Evolutionary conservation across 1,139 yeast genomes (phyloP).

Genomic region (Suhomyces chickasaworum): DNA sequence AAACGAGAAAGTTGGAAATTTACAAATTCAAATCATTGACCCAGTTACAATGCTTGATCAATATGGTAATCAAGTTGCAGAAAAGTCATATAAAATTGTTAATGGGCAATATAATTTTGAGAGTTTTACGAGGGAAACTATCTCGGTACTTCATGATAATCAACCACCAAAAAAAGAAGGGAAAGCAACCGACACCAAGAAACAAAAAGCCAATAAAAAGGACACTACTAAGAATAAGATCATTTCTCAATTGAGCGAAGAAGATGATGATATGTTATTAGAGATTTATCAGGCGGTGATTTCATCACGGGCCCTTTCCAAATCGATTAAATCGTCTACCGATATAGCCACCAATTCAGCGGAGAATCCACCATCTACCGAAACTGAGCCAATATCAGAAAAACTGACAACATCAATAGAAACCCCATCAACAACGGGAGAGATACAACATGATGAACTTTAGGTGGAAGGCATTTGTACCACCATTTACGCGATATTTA

Average conservation of each 20-base stretch:
- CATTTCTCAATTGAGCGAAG: slow-evolving; percentile 1
- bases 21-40: slow-evolving; percentile 33
- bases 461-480: background rate
- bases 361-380: background rate
- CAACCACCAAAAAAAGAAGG: background rate
- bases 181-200: background rate
- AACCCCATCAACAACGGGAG: background rate
- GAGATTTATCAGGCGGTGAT: slow-evolving; percentile 4
- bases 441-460: background rate
- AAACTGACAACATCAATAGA: background rate
- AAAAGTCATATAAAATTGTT: slow-evolving; percentile 25
- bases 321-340: background rate
- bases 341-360: background rate
- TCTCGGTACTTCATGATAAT: background rate
- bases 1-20: slow-evolving; percentile 16
- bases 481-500: slow-evolving; percentile 1
- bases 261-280: slow-evolving; percentile 4
- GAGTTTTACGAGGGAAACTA: slow-evolving; percentile 16
- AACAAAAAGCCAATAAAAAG: background rate
- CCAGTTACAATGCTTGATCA: slow-evolving; percentile 36
- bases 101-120: slow-evolving; percentile 32
- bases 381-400: no score
- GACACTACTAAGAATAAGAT: slow-evolving; percentile 4
- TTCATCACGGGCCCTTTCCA: background rate
- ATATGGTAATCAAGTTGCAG: slow-evolving; percentile 31